phyloP scores from a whole-genome alignment of 805 yeast genomes.

The Yueomyces sp. region DNA sequence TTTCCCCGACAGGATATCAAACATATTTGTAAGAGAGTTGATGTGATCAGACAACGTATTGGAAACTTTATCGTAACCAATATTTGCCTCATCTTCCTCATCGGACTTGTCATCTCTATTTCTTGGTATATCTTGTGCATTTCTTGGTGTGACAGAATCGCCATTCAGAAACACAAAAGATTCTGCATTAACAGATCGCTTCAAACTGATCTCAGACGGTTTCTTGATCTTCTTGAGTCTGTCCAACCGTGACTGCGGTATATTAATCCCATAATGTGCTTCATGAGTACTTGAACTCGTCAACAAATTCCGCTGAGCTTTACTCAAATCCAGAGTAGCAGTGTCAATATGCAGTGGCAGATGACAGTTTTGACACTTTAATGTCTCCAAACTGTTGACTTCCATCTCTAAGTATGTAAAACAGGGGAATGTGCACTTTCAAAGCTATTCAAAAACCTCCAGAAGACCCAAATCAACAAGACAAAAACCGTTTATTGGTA shows the following conservation, averaged over 20 bases:
- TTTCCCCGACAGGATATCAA: slow-evolving; percentile 56
- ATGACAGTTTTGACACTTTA: slow-evolving; percentile 34
- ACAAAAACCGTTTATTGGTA: background rate
- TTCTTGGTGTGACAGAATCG: background rate
- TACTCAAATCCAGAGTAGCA: slow-evolving; percentile 29
- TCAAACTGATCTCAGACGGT: slow-evolving; percentile 19
- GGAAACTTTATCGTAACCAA: slow-evolving; percentile 6
- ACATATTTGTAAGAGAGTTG: slow-evolving; percentile 47
- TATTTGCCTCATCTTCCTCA: slow-evolving; percentile 21
- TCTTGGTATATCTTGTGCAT: slow-evolving; percentile 11
- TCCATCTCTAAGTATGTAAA: too few relatives aligned
- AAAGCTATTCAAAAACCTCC: too few relatives aligned
- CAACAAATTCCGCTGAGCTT: slow-evolving; percentile 33
- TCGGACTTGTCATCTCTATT: background rate
- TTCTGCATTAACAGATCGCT: slow-evolving; percentile 9
- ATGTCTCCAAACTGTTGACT: background rate
- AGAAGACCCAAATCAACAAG: too few relatives aligned
- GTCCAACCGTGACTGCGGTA: slow-evolving; percentile 14
- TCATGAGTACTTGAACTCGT: slow-evolving; percentile 9
- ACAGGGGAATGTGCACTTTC: too few relatives aligned
- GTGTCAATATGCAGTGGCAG: slow-evolving; percentile 30
- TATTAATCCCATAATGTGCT: slow-evolving; percentile 1
- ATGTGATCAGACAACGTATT: slow-evolving; percentile 34
- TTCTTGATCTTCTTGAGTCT: slow-evolving; percentile 8
- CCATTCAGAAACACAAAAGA: slow-evolving; percentile 17